These are phyloP conservation scores for Maudiozyma humilis DNA, from an alignment of 1,139 yeast genomes.

Conservation along the genomic window DNA sequence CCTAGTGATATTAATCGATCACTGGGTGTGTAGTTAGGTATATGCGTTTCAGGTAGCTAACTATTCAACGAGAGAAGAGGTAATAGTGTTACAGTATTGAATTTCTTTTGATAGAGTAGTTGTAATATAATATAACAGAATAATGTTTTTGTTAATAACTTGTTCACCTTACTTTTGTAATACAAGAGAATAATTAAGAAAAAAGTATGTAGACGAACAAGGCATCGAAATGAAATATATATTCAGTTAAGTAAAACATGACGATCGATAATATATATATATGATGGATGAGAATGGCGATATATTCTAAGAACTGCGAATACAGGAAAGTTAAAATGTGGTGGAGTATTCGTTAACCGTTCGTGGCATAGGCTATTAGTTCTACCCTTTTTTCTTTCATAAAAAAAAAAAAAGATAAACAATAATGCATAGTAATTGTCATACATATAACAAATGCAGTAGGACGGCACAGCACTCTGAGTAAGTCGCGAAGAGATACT, in stretches of 20 bases:
- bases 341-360: background rate
- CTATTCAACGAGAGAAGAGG: no score
- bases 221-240: background rate
- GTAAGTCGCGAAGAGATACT: background rate
- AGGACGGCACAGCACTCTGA: background rate
- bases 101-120: no score
- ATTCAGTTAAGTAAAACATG: background rate
- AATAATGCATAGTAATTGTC: constrained; percentile 1
- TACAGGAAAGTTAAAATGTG: background rate
- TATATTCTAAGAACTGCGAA: background rate
- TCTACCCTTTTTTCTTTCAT: background rate
- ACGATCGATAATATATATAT: background rate
- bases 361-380: background rate
- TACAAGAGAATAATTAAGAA: background rate
- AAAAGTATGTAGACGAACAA: background rate
- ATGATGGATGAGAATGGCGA: background rate
- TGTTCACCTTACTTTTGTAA: background rate
- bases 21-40: no score
- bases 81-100: no score
- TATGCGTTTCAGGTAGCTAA: no score
- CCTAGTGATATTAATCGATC: no score
- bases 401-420: constrained; percentile 3
- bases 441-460: background rate
- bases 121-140: no score
- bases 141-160: no score